Evolutionary conservation across 2,329 filamentous ascomycete species (phyloP).

Genomic region (Plectosphaerella plurivora): DNA sequence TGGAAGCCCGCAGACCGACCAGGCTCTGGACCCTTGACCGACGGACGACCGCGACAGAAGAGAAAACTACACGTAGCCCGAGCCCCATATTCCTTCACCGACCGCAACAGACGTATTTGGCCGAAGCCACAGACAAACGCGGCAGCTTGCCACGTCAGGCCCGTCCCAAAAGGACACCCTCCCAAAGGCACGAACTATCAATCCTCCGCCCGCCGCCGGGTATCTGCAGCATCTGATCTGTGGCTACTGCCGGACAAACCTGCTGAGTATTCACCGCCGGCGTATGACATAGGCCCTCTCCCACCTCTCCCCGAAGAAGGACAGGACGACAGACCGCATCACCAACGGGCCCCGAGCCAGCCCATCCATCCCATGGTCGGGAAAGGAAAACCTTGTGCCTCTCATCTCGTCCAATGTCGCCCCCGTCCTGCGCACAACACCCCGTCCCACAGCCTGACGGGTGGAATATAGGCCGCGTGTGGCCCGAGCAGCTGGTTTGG

Average conservation of each 20-base stretch:
- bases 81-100: no score
- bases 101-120: no score
- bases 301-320: background rate
- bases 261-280: background rate
- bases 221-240: constrained; percentile 1
- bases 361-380: no score
- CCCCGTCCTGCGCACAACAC: background rate
- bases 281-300: background rate
- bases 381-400: background rate
- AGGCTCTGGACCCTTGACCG: no score
- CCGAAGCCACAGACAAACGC: no score
- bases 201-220: background rate
- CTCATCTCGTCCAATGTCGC: background rate
- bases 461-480: constrained; percentile 3
- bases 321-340: background rate
- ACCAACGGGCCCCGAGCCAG: no score
- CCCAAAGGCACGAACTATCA: background rate
- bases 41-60: no score
- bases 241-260: background rate
- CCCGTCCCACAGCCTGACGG: background rate
- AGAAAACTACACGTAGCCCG: no score
- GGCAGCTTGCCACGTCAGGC: no score
- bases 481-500: constrained; percentile 1
- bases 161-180: no score
- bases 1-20: no score